A percentile compares a stretch with the other conserved stretches of the same genome.
Evolutionary conservation across 306 rosid species (phyloP).

Genomic region (Hippophae rhamnoides): DNA sequence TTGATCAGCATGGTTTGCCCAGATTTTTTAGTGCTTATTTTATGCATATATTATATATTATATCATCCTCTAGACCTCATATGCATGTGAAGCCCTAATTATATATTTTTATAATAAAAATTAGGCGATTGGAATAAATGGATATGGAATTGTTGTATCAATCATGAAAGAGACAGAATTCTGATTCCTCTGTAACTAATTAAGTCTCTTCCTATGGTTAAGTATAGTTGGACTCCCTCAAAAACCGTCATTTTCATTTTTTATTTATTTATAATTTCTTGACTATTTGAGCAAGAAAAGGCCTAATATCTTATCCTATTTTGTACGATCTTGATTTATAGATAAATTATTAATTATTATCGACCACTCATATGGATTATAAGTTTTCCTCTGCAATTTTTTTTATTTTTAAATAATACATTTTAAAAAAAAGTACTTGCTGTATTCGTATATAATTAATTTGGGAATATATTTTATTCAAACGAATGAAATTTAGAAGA

Average conservation of each 20-base stretch:
- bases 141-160: slow-evolving; percentile 49
- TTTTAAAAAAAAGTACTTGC: too few species aligned
- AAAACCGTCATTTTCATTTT: slow-evolving; percentile 25
- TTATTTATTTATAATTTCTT: neutral
- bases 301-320: too few species aligned
- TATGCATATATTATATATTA: slow-evolving; percentile 3
- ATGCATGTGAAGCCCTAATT: slow-evolving; percentile 14
- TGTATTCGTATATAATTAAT: too few species aligned
- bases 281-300: too few species aligned
- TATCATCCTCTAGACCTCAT: neutral
- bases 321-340: too few species aligned
- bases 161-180: slow-evolving; percentile 53
- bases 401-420: too few species aligned
- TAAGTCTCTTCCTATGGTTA: slow-evolving; percentile 18
- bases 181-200: slow-evolving; percentile 35
- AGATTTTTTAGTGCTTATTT: slow-evolving; percentile 4
- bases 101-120: slow-evolving; percentile 24
- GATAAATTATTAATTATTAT: too few species aligned
- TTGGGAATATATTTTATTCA: too few species aligned
- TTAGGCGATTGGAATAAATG: slow-evolving; percentile 36
- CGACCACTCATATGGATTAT: too few species aligned
- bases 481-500: too few species aligned
- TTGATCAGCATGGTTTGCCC: too few species aligned
- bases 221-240: slow-evolving; percentile 39
- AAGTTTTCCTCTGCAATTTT: too few species aligned